Evolutionary conservation across 257 asterid species (phyloP), one percentile per base, ranked within the genome.

Genomic region (Lithospermum erythrorhizon): DNA sequence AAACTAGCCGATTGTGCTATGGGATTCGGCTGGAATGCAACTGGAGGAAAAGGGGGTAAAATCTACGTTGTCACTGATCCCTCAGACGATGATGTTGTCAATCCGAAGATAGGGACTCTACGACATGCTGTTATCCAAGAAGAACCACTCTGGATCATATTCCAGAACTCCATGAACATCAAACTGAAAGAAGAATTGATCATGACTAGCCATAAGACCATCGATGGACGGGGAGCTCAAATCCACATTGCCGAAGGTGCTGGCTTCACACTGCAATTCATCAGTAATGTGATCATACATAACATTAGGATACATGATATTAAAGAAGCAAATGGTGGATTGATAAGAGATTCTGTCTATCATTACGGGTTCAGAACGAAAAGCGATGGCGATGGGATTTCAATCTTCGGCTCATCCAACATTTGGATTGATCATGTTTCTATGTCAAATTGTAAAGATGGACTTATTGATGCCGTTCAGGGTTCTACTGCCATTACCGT

Each of bases 361-460:
- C 90, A 85, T 58, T 71, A 37, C 32, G 90, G 90, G 0, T 1
- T 71, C 23, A 60, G 94, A 45, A 73, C 79, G 0, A 19, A 8
- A 30, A 81, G 86, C 48, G 94, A 85, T 8, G 94, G 94, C 1
- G 94, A 85, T 14, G 94, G 85, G 3, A 85, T 85, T 61, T 75
- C 82, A 4, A 62, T 85, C 27, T 80, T 70, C 23, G 84, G 86
- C 0, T 27, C 94, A 0, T 75, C 79, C 20, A 79, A 85, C 59
- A 19, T 85, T 24, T 85, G 94, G 94, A 65, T 85, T 27, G 94
- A 85, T 47, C 94, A 85, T 8, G 76, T 82, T 9, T 85, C 94
- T 19, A 82, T 85, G 87, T 63, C 25, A 3, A 24, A 57, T 0
- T 75, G 81, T 65, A 23, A 60, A 1, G 90, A 85, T 21, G 94